Evolutionary conservation across 2,329 filamentous ascomycete genomes (phyloP), one percentile per base, ranked within the genome.

Genomic region (Teratosphaeria destructans): DNA sequence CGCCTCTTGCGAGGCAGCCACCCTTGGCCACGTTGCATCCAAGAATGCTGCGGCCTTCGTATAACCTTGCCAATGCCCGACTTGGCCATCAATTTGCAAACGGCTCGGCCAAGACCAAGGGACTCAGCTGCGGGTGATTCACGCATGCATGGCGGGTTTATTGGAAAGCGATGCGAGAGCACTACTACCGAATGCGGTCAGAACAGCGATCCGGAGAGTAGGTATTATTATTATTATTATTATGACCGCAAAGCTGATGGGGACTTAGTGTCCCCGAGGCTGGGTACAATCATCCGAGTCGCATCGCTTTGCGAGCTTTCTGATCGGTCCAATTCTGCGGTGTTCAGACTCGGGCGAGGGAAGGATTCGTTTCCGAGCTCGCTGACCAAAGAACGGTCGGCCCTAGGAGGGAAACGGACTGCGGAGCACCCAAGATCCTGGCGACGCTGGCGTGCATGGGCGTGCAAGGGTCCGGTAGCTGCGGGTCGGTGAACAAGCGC

Each of bases 131-230:
- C 43, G 52, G n/a, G 29, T 54, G 27, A 54, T 27, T 35, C 52
- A 54, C 53, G 53, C 26, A 37, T 54, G 53, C 53, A 54, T 32
- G 53, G n/a, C n/a, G 19, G 32, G 52, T 2, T 23, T 23, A 54
- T 54, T 54, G 52, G 52, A 54, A 54, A 54, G 52, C 52, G 29
- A n/a, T 54, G 23, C 52, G 52, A 54, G 43, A 47, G 43, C 43
- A 47, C 43, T 47, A 47, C 14, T n/a, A 43, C 43, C 43, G 43
- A 10, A 49, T 49, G 43, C 43, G 43, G 43, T 10, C 8, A 10
- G 8, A 16, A n/a, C 4, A 49, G 43, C 43, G 43, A 49, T 49
- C n/a, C n/a, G 19, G 19, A 10, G n/a, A 49, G 43, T 10, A 23
- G 23, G 23, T 23, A 23, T n/a, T n/a, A n/a, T n/a, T n/a, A n/a